Evolutionary conservation across 257 asterid species (phyloP).

Genomic region (Gentiana dahurica): DNA sequence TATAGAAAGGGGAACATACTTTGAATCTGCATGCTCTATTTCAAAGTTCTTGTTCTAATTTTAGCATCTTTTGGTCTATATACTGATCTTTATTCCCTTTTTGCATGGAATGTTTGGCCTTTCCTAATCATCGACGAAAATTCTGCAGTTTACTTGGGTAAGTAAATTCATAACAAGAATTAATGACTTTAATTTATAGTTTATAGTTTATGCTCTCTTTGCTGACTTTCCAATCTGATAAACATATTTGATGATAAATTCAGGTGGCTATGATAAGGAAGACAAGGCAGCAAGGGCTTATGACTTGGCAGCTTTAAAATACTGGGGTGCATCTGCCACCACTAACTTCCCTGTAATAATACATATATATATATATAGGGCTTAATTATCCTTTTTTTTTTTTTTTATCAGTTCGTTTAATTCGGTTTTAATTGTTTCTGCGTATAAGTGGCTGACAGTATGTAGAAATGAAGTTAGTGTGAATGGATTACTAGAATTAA

Average conservation of each 20-base stretch:
- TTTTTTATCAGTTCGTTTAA: no score
- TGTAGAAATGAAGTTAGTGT: conserved; percentile 1
- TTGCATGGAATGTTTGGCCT: conserved; percentile 30
- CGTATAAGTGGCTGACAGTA: background rate
- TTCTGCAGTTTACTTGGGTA: conserved; percentile 84
- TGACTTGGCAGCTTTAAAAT: conserved; percentile 90
- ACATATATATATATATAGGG: conserved; percentile 2
- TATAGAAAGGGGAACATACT: background rate
- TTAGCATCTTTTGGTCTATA: conserved; percentile 10
- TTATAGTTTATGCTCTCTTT: no score
- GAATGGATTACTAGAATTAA: no score
- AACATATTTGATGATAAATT: conserved; percentile 6
- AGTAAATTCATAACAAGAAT: conserved; percentile 8
- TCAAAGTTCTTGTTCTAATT: background rate
- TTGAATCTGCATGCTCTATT: no score
- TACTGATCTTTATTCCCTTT: conserved; percentile 11
- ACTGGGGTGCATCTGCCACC: conserved; percentile 91
- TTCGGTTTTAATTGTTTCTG: background rate
- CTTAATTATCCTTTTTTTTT: background rate
- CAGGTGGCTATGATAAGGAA: conserved; percentile 95
- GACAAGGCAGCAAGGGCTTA: conserved; percentile 97
- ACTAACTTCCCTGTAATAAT: conserved; percentile 55
- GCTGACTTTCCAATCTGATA: background rate
- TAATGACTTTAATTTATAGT: no score
- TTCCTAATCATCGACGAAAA: conserved; percentile 22